A percentile compares a stretch with the other conserved stretches of the same genome.
phyloP scores from a whole-genome alignment of 2,329 filamentous ascomycete genomes.

The Aureobasidium leucospermi region DNA sequence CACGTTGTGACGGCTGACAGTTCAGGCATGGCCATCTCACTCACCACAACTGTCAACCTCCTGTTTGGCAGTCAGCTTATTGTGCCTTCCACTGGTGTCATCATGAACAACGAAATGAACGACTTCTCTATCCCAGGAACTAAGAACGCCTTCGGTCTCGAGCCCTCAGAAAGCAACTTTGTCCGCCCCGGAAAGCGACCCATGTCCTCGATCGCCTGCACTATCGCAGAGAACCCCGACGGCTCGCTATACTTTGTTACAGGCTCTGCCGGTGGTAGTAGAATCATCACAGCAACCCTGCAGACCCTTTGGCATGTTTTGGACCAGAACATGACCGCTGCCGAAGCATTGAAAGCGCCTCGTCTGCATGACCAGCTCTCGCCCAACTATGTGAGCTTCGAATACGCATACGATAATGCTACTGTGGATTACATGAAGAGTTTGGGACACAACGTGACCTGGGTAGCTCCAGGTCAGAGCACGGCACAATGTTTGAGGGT shows the following conservation, averaged over 20 bases:
- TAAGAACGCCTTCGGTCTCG: conserved; percentile 77
- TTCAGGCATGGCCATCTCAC: conserved; percentile 66
- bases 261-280: conserved; percentile 71
- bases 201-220: conserved; percentile 71
- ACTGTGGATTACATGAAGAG: conserved; percentile 56
- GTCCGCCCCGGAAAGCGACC: conserved; percentile 75
- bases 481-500: conserved; percentile 63
- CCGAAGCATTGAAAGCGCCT: conserved; percentile 56
- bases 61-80: conserved; percentile 75
- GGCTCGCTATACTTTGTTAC: conserved; percentile 60
- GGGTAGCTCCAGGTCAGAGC: conserved; percentile 56
- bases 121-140: conserved; percentile 80
- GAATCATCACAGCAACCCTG: conserved; percentile 74
- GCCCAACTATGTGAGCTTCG: conserved; percentile 61
- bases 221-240: conserved; percentile 64
- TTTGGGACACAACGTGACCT: conserved; percentile 65
- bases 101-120: conserved; percentile 55
- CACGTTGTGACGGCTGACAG: conserved; percentile 66
- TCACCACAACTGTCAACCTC: conserved; percentile 83
- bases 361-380: conserved; percentile 77
- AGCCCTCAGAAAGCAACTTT: conserved; percentile 72
- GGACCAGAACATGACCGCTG: conserved; percentile 54
- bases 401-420: conserved; percentile 59
- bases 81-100: conserved; percentile 74
- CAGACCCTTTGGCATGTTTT: conserved; percentile 68